phyloP scores from a whole-genome alignment of 1,284 basidiomycete genomes.

The Testicularia cyperi region DNA sequence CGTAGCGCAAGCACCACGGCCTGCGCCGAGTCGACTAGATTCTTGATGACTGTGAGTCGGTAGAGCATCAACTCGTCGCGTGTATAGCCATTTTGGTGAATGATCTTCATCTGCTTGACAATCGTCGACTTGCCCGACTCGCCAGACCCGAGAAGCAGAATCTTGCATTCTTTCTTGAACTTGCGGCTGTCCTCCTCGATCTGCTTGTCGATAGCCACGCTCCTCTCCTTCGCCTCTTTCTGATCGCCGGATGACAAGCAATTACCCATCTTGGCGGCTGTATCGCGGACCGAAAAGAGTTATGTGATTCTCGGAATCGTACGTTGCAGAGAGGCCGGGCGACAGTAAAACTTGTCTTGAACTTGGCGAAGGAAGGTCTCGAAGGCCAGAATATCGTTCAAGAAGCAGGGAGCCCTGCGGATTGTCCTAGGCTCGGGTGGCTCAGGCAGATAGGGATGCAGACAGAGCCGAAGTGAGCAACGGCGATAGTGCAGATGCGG shows the following conservation, averaged over 20 bases:
- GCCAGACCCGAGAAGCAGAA: constrained; percentile 79
- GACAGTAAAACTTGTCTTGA: no score
- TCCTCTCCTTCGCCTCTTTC: constrained; percentile 51
- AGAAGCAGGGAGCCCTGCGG: no score
- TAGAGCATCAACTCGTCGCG: constrained; percentile 77
- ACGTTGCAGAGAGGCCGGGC: no score
- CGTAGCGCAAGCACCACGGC: constrained; percentile 84
- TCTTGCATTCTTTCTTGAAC: constrained; percentile 91
- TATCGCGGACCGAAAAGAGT: background rate
- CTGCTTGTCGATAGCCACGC: constrained; percentile 64
- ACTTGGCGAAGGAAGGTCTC: no score
- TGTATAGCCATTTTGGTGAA: constrained; percentile 90
- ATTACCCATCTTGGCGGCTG: constrained; percentile 39
- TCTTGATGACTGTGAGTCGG: constrained; percentile 69
- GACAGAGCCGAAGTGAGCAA: no score
- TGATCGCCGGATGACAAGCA: constrained; percentile 50
- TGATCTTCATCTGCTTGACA: constrained; percentile 99
- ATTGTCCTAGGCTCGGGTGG: no score
- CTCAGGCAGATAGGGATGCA: no score
- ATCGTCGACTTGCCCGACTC: constrained; percentile 93
- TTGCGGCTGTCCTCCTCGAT: constrained; percentile 66
- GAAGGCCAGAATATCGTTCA: no score
- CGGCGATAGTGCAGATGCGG: no score
- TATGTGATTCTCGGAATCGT: background rate
- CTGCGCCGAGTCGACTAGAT: constrained; percentile 69